These are phyloP conservation scores for Kickxella alabastrina DNA, from an alignment of 192 early-diverging fungal genomes.

Conservation along the genomic window DNA sequence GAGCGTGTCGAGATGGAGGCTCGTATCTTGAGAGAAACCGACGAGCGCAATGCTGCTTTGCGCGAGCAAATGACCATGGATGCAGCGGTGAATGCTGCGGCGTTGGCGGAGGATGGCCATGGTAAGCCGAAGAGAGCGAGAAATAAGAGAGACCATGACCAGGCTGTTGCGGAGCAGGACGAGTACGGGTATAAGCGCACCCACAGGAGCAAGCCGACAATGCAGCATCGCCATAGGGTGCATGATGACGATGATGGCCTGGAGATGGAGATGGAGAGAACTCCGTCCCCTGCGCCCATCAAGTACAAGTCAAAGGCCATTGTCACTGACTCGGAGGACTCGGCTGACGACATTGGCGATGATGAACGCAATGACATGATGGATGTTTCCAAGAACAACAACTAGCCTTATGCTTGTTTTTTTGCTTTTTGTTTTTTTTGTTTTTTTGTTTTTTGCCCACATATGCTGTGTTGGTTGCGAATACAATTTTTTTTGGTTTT, in stretches of 20 bases:
- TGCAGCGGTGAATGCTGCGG: slow-evolving; percentile 3
- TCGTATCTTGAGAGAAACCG: slow-evolving; percentile 24
- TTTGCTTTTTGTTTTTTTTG: no score
- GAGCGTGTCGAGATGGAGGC: slow-evolving; percentile 13
- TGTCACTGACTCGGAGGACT: slow-evolving; percentile 18
- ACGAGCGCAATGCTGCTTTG: slow-evolving; percentile 51
- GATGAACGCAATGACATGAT: not conserved
- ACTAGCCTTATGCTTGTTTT: no score
- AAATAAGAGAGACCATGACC: no score
- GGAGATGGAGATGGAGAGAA: not conserved
- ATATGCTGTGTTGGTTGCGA: no score
- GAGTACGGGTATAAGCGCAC: no score
- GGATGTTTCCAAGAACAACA: not conserved
- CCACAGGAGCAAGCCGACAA: no score
- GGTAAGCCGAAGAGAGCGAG: not conserved
- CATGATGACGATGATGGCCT: no score
- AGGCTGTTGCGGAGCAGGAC: no score
- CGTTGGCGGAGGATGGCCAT: not conserved
- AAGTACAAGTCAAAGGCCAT: slow-evolving; percentile 38
- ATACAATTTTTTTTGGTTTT: no score
- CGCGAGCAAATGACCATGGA: slow-evolving; percentile 46
- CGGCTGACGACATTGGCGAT: not conserved
- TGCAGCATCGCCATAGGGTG: no score
- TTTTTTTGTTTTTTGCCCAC: no score
- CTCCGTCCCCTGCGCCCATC: not conserved